A percentile compares a stretch with the other conserved stretches of the same genome.
These are phyloP conservation scores for Nemania sp. DNA, from an alignment of 2,329 filamentous ascomycete species.

Conservation along the genomic window DNA sequence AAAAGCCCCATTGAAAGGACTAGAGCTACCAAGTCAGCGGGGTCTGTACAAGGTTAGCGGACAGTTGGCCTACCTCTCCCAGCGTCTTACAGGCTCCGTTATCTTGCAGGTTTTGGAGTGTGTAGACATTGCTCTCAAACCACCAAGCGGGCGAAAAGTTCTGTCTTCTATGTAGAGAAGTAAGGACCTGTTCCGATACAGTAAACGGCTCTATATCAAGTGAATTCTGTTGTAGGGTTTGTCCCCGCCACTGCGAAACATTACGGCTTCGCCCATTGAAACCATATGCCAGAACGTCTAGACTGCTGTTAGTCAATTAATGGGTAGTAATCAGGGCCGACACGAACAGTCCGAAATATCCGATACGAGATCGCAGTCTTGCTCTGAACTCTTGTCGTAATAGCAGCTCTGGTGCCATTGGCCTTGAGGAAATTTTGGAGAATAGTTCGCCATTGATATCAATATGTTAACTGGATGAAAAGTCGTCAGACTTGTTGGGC, in stretches of 20 bases:
- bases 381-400: too few relatives aligned
- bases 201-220: neutral
- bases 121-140: constrained; percentile 24
- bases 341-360: neutral
- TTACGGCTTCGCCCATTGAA: neutral
- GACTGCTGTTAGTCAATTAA: neutral
- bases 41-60: neutral
- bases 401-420: too few relatives aligned
- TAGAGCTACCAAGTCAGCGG: neutral
- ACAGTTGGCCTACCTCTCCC: constrained; percentile 21
- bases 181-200: too few relatives aligned
- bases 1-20: constrained; percentile 35
- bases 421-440: too few relatives aligned
- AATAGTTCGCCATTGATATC: too few relatives aligned
- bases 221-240: neutral
- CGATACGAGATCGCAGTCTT: neutral
- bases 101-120: constrained; percentile 19
- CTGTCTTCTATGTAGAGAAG: neutral
- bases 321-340: neutral
- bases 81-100: constrained; percentile 32
- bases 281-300: neutral
- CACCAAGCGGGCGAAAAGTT: neutral
- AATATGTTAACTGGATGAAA: neutral
- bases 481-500: neutral
- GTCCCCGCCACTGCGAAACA: neutral